Base-by-base conservation (phyloP, 2,329 filamentous ascomycete species). In the Stenocarpella maydis region DNA sequence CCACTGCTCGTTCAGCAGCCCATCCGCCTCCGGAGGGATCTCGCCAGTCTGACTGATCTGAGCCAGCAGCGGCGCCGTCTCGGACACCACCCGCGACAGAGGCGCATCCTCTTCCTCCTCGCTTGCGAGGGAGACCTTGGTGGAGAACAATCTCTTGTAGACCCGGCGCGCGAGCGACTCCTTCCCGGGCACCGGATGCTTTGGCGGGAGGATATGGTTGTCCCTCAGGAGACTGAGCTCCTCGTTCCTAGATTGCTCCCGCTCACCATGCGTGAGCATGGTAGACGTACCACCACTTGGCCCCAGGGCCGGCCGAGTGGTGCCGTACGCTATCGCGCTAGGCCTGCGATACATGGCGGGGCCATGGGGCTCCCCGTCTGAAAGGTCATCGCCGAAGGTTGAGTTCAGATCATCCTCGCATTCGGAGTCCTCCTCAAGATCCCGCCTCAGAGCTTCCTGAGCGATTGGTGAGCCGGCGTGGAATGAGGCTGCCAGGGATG, bases 1-100 rank as follows among this genome's bases (percentile, higher is more conserved):
- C 94, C 94, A 97, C 76, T 93, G 91, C 75, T 89, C 86, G 74
- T 91, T 88, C 63, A 95, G 83, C 64, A 87, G 84, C 54, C 89
- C 87, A 5, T 85, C 81, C 6, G 81, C 83, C 68, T 83, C 83
- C 47, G 82, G 81, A 26, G 83, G 82, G 14, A 83, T 82, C 73
- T 21, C 80, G 6, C 66, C 71, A 66, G 52, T 61, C 28, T 67
- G 71, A 49, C 68, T 67, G 37, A 39, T 26, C 31, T 66, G 58
- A 39, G 65, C 49, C 65, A 85, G 74, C n/a, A 85, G 75, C 10
- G 84, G 81, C 1, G 81, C 78, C 10, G 78, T 79, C 75, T 85
- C 84, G 12, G 75, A 76, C 0, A 79, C 76, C 5, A 47, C 90
- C 88, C 93, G 93, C 91, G 74, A 93, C 88, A 43, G 91, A 79